Evolutionary conservation across 2,329 filamentous ascomycete genomes (phyloP), one percentile per base, ranked within the genome.

Genomic region (Simplicillium sp.): DNA sequence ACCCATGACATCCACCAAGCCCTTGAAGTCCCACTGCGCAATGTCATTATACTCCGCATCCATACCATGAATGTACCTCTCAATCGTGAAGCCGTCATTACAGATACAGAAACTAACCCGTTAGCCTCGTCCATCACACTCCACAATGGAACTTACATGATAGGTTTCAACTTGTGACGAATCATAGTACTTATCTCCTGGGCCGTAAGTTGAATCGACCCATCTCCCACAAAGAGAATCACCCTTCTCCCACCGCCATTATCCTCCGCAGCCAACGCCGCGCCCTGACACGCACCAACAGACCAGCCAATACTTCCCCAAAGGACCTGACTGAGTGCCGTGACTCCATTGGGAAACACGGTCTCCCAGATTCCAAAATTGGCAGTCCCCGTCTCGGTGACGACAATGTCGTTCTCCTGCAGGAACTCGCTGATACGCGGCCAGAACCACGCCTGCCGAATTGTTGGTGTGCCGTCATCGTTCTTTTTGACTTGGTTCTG

Each of bases 361-460:
- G 87, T 89, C 43, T 89, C 85, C 77, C 84, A 87, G 52, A 92
- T 85, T 42, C 88, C 88, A 58, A 94, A 90, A 64, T 88, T 90
- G 43, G 87, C 71, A 0, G 88, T 95, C 32, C 87, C 88, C 2
- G 87, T 94, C 59, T 94, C 88, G 0, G 87, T 90, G 38, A 94
- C 75, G 41, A 95, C 68, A 42, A 94, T 77, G 53, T 95, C 88
- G 36, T 80, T 71, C 40, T 80, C 68, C 40, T 73, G 70, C 9
- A 94, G 65, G 69, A 84, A 94, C 46, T 80, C 70, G 31, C 84
- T 81, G 13, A 92, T 67, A 32, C 74, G 75, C 1, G 84, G 83
- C 86, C 87, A 94, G 58, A 94, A 73, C 70, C 75, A 87, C 13
- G 73, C 72, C 57, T 88, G 84, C 9, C 73, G 81, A 55, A 88